Conservation (phyloP, 306 rosid species). For the Cicer yamashitae region DNA sequence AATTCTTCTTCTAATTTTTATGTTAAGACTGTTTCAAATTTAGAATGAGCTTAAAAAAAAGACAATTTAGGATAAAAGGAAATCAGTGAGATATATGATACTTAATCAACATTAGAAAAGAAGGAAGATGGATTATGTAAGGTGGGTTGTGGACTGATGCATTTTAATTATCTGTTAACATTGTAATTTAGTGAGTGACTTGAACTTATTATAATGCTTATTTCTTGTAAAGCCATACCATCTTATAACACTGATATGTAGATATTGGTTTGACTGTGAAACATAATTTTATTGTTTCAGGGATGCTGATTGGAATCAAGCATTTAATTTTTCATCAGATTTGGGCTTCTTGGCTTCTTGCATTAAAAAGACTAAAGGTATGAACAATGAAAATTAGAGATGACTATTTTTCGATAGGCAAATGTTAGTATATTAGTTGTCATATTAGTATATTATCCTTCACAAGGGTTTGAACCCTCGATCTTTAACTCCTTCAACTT, state of each 20-base stretch:
- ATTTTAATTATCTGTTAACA: background rate
- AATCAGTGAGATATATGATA: no score
- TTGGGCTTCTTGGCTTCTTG: constrained; percentile 83
- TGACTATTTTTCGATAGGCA: no score
- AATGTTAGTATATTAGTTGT: no score
- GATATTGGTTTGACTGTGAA: constrained; percentile 29
- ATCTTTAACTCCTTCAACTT: no score
- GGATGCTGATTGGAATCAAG: constrained; percentile 87
- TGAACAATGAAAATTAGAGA: constrained; percentile 27
- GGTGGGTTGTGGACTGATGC: background rate
- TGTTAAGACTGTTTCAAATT: no score
- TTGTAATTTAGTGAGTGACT: background rate
- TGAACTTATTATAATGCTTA: background rate
- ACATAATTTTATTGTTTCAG: constrained; percentile 55
- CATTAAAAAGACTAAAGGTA: constrained; percentile 77
- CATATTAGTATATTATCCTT: no score
- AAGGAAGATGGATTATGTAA: background rate
- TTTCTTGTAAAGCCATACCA: background rate
- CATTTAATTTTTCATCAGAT: constrained; percentile 83
- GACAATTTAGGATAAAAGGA: no score
- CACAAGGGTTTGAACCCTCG: no score
- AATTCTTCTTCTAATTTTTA: no score
- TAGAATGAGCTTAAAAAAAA: no score
- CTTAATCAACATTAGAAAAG: background rate
- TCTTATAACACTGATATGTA: constrained; percentile 1